These are phyloP conservation scores for Emergomyces pasteurianus DNA, from an alignment of 2,329 filamentous ascomycete genomes.

Conservation along the genomic window DNA sequence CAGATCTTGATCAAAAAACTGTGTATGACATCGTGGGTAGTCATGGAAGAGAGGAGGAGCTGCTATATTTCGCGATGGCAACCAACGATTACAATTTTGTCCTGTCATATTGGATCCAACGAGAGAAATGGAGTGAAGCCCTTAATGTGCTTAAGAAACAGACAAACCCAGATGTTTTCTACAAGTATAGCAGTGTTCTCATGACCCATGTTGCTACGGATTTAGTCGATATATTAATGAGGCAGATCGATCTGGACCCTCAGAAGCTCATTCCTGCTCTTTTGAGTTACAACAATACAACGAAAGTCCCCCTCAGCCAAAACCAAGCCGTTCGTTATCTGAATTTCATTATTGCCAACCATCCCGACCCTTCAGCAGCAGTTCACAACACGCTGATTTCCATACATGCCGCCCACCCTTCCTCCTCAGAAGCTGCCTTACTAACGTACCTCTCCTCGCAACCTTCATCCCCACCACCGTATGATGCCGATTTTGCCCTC, in stretches of 20 bases:
- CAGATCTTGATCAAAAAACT: slow-evolving; percentile 79
- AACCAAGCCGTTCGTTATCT: slow-evolving; percentile 94
- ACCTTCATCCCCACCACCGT: slow-evolving; percentile 69
- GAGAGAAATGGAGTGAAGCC: slow-evolving; percentile 82
- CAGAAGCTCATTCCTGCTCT: slow-evolving; percentile 85
- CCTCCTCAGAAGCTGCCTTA: slow-evolving; percentile 71
- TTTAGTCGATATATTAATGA: slow-evolving; percentile 89
- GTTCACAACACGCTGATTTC: slow-evolving; percentile 96
- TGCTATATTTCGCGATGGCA: slow-evolving; percentile 80
- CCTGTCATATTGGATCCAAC: slow-evolving; percentile 91
- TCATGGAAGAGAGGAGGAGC: slow-evolving; percentile 84
- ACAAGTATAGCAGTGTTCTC: slow-evolving; percentile 91
- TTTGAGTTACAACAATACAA: slow-evolving; percentile 75
- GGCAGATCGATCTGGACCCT: slow-evolving; percentile 72
- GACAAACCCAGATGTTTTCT: slow-evolving; percentile 84
- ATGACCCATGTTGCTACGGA: slow-evolving; percentile 80
- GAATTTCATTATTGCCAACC: slow-evolving; percentile 78
- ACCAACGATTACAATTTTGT: slow-evolving; percentile 92
- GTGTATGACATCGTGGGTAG: slow-evolving; percentile 94
- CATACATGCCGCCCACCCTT: slow-evolving; percentile 80
- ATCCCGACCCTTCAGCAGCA: slow-evolving; percentile 65
- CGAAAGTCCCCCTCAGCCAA: slow-evolving; percentile 53
- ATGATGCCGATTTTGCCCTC: slow-evolving; percentile 92
- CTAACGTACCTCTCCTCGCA: slow-evolving; percentile 85
- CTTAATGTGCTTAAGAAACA: slow-evolving; percentile 85